Percentiles rank a stretch among this genome's conserved stretches.
These are phyloP conservation scores for Hypomontagnella monticulosa DNA, from an alignment of 495 filamentous ascomycete species.

Conservation along the genomic window DNA sequence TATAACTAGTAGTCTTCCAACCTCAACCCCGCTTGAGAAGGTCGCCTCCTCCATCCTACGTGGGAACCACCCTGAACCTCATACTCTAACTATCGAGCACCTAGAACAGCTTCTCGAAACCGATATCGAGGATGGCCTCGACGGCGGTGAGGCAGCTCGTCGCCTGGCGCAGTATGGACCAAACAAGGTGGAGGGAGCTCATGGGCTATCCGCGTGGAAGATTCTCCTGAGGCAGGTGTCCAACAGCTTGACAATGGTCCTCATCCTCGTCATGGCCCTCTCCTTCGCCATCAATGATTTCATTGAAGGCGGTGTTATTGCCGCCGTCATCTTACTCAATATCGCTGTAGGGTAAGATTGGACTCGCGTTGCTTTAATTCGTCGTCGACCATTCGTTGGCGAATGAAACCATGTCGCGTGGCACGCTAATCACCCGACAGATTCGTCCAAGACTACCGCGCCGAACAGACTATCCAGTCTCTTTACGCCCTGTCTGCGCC, in stretches of 20 bases:
- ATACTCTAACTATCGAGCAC: conserved; percentile 35
- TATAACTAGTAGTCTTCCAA: conserved; percentile 2
- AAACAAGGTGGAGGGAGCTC: conserved; percentile 62
- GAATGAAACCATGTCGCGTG: neutral
- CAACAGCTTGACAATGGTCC: conserved; percentile 65
- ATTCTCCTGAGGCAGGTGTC: conserved; percentile 66
- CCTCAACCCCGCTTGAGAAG: conserved; percentile 6
- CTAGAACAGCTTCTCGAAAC: conserved; percentile 40
- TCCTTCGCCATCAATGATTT: conserved; percentile 79
- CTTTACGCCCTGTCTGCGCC: conserved; percentile 73
- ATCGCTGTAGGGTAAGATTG: conserved; percentile 69
- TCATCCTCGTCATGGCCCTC: conserved; percentile 78
- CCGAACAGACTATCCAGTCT: conserved; percentile 78
- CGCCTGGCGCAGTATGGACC: conserved; percentile 59
- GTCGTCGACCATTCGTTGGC: neutral
- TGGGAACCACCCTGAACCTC: conserved; percentile 33
- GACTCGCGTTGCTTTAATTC: neutral
- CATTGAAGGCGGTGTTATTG: conserved; percentile 79
- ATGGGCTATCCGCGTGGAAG: conserved; percentile 62
- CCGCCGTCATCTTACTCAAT: conserved; percentile 77
- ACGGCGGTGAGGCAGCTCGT: conserved; percentile 50
- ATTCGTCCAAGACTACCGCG: conserved; percentile 77
- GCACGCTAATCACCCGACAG: conserved; percentile 39
- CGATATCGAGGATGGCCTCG: conserved; percentile 52
- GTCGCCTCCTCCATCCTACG: neutral